These are phyloP conservation scores for Blumeriella jaapii DNA, from an alignment of 2,329 filamentous ascomycete species.

Conservation along the genomic window DNA sequence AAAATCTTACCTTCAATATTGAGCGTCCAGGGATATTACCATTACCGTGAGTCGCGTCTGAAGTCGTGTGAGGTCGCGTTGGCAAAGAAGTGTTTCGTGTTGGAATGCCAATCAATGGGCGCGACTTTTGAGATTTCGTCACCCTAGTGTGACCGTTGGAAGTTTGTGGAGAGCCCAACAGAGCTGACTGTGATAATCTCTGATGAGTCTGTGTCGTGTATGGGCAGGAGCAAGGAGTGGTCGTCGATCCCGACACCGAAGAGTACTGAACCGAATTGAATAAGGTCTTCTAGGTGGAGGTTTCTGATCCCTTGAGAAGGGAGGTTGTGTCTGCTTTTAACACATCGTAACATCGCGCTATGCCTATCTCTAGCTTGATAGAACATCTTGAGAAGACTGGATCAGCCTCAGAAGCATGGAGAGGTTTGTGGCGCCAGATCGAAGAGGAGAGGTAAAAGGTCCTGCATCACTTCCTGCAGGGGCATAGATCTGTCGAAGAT, in stretches of 20 bases:
- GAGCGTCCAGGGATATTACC: slow-evolving; percentile 9
- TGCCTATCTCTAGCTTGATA: slow-evolving; percentile 2
- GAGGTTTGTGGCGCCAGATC: neutral
- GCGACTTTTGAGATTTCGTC: slow-evolving; percentile 1
- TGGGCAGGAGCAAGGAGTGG: slow-evolving; percentile 2
- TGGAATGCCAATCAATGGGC: slow-evolving; percentile 13
- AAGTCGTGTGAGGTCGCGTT: neutral
- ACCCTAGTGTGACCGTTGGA: neutral
- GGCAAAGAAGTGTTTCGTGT: slow-evolving; percentile 8
- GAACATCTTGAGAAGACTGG: slow-evolving; percentile 14
- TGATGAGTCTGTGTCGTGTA: no score
- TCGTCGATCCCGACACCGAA: slow-evolving; percentile 1
- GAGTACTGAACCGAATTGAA: slow-evolving; percentile 1
- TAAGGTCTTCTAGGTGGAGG: slow-evolving; percentile 18
- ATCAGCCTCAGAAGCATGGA: slow-evolving; percentile 10
- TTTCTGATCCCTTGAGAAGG: slow-evolving; percentile 16
- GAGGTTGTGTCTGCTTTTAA: slow-evolving; percentile 14
- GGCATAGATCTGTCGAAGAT: neutral
- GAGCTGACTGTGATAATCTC: neutral
- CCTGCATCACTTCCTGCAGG: neutral
- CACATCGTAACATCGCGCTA: slow-evolving; percentile 1
- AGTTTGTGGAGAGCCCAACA: neutral
- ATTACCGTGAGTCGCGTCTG: slow-evolving; percentile 13
- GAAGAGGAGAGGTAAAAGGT: neutral
- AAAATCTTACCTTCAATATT: slow-evolving; percentile 18